Conservation (phyloP, 1,284 basidiomycete species). For the Agroathelia rolfsii region DNA sequence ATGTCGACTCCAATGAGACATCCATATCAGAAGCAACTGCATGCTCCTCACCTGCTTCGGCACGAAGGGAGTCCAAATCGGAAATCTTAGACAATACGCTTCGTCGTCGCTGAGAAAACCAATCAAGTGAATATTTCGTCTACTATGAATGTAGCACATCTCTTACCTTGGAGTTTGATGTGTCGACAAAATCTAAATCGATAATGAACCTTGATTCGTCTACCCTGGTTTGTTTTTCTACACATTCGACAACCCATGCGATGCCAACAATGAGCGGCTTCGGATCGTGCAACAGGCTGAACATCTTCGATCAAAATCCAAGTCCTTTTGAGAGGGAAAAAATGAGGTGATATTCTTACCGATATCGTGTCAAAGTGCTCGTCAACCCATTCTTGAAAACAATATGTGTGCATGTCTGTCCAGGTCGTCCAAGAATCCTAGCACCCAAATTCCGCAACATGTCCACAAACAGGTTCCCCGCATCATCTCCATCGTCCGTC, state of each 20-base stretch:
- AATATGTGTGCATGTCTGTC: conserved; percentile 82
- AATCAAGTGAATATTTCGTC: conserved; percentile 6
- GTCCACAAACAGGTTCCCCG: conserved; percentile 74
- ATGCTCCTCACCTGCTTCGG: conserved; percentile 12
- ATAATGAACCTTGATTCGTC: conserved; percentile 64
- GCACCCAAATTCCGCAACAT: conserved; percentile 80
- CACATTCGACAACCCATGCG: conserved; percentile 86
- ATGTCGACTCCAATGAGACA: conserved; percentile 29
- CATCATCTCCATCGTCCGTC: conserved; percentile 81
- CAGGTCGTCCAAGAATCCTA: conserved; percentile 52
- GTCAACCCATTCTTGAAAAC: conserved; percentile 82
- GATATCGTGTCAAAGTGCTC: conserved; percentile 69
- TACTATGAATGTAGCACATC: conserved; percentile 8
- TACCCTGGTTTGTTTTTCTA: conserved; percentile 55
- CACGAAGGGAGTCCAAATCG: conserved; percentile 11
- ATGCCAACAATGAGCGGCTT: conserved; percentile 78
- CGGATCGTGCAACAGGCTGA: conserved; percentile 51
- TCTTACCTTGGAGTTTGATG: conserved; percentile 63
- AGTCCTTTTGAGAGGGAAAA: neutral
- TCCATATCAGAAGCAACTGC: conserved; percentile 19
- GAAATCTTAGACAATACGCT: conserved; percentile 63
- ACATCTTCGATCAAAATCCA: conserved; percentile 3
- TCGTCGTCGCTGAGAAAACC: conserved; percentile 34
- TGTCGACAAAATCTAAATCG: conserved; percentile 56
- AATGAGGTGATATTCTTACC: conserved; percentile 30